Evolutionary conservation across 2,329 filamentous ascomycete genomes (phyloP), one percentile per base, ranked within the genome.

Genomic region (Penicillium polonicum): DNA sequence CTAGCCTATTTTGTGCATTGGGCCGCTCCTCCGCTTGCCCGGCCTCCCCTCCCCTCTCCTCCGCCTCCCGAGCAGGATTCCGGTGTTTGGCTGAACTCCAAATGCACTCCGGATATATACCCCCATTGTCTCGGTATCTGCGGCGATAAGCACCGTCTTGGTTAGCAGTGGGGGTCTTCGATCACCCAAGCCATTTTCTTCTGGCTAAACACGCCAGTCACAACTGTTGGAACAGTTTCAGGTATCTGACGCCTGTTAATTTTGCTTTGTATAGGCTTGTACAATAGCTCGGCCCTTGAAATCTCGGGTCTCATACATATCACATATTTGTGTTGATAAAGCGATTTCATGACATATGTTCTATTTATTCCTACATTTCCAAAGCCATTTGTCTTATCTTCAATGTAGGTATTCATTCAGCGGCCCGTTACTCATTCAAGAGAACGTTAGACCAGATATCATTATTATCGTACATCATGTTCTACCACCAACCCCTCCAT

Each of bases 401-500:
- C 23, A 33, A 58, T 39, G n/a, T 35, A 35, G 29, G 39, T 25
- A 39, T 55, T 44, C 23, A 58, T 58, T 55, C 44, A 21, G 13
- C 48, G 45, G 23, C 38, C 49, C 52, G n/a, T 15, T n/a, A 48
- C 21, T 60, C 48, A 55, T 50, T 46, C 55, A 52, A 45, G 38
- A 53, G 44, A 44, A 59, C 57, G 43, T 65, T 23, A 42, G 43
- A 53, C 49, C 49, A 57, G 15, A 57, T 57, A 52, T 57, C 49
- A 53, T 53, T 38, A 53, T 38, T 66, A 59, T 96, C 90, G 21
- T 97, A 97, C 72, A 57, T 53, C 49, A 57, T 42, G 19, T 48
- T 48, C n/a, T 60, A 95, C 93, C 73, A 97, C 97, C 82, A 96
- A 97, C 82, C 45, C 52, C 15, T 36, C 21, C 35, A 36, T 43